Evolutionary conservation across 257 asterid genomes (phyloP).

Genomic region (Linderniella brevidens): DNA sequence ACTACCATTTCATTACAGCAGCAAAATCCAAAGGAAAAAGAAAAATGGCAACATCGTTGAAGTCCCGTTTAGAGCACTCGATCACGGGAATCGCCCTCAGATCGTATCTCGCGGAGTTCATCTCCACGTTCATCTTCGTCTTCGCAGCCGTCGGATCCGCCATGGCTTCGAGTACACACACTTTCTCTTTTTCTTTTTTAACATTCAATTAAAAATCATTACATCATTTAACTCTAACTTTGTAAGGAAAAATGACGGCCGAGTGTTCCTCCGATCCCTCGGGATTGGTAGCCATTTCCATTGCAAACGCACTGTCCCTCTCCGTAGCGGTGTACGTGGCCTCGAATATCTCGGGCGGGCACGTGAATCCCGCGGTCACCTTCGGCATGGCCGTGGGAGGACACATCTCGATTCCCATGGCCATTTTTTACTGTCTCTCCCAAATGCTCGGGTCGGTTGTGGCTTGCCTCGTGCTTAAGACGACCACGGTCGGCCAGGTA

Average conservation of each 20-base stretch:
- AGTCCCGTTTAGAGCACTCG: slow-evolving; percentile 43
- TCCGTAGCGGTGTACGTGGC: slow-evolving; percentile 49
- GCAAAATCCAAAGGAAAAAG: no score
- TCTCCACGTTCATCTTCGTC: slow-evolving; percentile 76
- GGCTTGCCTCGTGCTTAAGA: slow-evolving; percentile 51
- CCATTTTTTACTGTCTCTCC: slow-evolving; percentile 50
- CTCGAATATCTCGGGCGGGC: slow-evolving; percentile 65
- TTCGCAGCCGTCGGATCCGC: slow-evolving; percentile 58
- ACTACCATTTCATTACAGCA: no score
- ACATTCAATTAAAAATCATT: slow-evolving; percentile 3
- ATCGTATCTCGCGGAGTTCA: slow-evolving; percentile 80
- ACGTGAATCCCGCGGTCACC: slow-evolving; percentile 86
- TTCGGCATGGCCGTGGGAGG: slow-evolving; percentile 75
- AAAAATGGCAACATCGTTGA: slow-evolving; percentile 51
- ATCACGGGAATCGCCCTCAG: slow-evolving; percentile 44
- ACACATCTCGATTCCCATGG: slow-evolving; percentile 47
- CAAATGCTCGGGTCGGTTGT: slow-evolving; percentile 58
- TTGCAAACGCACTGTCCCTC: slow-evolving; percentile 48
- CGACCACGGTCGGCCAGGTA: slow-evolving; percentile 40
- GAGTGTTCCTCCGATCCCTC: slow-evolving; percentile 26
- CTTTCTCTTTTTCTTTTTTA: background rate
- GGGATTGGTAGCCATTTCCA: slow-evolving; percentile 30
- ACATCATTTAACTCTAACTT: background rate
- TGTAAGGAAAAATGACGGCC: slow-evolving; percentile 30
- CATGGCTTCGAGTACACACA: slow-evolving; percentile 33